These are phyloP conservation scores for Epithele typhae DNA, from an alignment of 768 basidiomycete genomes.

Conservation along the genomic window DNA sequence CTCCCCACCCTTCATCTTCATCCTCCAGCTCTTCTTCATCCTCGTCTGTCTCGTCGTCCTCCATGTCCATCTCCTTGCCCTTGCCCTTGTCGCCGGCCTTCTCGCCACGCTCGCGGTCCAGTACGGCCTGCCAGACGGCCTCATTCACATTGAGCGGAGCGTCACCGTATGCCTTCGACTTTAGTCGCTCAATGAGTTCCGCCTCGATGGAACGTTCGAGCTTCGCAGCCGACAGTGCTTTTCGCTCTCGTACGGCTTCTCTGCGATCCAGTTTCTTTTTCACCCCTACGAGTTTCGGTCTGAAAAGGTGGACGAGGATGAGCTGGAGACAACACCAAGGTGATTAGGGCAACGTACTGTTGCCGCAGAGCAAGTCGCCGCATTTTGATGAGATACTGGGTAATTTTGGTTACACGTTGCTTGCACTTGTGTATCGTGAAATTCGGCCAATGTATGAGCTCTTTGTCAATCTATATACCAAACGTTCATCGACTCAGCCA, in stretches of 20 bases:
- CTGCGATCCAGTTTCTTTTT: conserved; percentile 97
- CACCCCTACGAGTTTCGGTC: conserved; percentile 89
- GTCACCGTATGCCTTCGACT: conserved; percentile 96
- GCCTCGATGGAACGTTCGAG: conserved; percentile 94
- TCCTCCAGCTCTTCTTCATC: conserved; percentile 53
- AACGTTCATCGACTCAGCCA: background rate
- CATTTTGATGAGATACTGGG: conserved; percentile 99
- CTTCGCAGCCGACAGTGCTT: conserved; percentile 93
- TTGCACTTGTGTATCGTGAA: conserved; percentile 99
- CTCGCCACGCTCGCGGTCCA: conserved; percentile 67
- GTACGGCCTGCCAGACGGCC: conserved; percentile 87
- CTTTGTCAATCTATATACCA: conserved; percentile 92
- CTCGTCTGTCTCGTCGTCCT: conserved; percentile 54
- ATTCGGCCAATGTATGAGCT: conserved; percentile 97
- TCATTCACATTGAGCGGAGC: conserved; percentile 98
- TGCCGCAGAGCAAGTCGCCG: conserved; percentile 80
- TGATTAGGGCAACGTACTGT: conserved; percentile 52
- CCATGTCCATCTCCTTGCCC: conserved; percentile 43
- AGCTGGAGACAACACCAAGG: background rate
- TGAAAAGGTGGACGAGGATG: conserved; percentile 26
- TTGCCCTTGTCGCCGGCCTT: conserved; percentile 29
- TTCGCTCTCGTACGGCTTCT: conserved; percentile 89
- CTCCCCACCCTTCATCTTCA: conserved; percentile 54
- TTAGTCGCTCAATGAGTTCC: conserved; percentile 92
- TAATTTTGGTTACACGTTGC: conserved; percentile 97